phyloP scores from a whole-genome alignment of 371 early-diverging fungal genomes.

The Apophysomyces ossiformis region DNA sequence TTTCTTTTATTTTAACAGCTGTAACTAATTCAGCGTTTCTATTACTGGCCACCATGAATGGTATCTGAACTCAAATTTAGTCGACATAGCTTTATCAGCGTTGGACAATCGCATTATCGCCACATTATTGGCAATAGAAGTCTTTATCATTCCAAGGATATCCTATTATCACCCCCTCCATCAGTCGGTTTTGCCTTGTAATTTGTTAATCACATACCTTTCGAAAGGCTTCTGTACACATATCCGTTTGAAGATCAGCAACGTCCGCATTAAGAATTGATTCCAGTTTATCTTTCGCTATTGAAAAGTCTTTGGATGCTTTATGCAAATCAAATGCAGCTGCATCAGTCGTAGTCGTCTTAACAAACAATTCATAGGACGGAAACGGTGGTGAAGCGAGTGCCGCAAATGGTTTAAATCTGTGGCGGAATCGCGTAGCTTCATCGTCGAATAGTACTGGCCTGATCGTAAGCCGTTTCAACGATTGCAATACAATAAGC shows the following conservation, averaged over 20 bases:
- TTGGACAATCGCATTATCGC: constrained; percentile 25
- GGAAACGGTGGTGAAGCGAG: constrained; percentile 56
- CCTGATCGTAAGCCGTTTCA: constrained; percentile 42
- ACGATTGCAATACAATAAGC: constrained; percentile 34
- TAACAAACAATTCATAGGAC: constrained; percentile 38
- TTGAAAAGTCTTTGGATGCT: constrained; percentile 29
- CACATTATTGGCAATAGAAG: constrained; percentile 48
- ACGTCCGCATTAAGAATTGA: neutral
- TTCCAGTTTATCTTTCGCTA: constrained; percentile 41
- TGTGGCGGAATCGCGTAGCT: constrained; percentile 59
- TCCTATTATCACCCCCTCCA: constrained; percentile 28
- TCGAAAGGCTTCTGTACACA: constrained; percentile 47
- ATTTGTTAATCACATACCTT: constrained; percentile 31
- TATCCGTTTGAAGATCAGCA: constrained; percentile 36
- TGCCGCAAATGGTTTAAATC: constrained; percentile 60
- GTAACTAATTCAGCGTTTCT: neutral
- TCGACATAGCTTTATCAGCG: constrained; percentile 15
- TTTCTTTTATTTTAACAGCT: neutral
- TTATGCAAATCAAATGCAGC: constrained; percentile 21
- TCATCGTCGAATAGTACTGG: constrained; percentile 58
- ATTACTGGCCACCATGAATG: constrained; percentile 57
- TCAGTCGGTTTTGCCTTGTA: neutral
- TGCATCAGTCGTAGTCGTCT: constrained; percentile 27
- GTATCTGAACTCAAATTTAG: constrained; percentile 46
- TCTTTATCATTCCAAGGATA: constrained; percentile 41